Conservation (phyloP, 345 rosid genomes). For the Euphorbia lathyris region DNA sequence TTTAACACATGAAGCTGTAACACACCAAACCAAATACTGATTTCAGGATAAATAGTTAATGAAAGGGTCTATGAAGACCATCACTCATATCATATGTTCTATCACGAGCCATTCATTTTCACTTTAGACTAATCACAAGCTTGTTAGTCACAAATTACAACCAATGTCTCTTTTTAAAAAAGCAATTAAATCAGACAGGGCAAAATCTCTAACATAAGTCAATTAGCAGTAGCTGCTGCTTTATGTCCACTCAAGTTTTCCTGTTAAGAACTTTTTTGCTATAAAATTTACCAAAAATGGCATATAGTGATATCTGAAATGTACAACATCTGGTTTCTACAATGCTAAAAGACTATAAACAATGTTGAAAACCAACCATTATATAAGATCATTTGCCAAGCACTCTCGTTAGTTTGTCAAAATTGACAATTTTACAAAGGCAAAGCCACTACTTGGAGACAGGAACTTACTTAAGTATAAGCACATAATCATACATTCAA, state of each 20-base stretch:
- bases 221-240: constrained; percentile 2
- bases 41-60: not conserved
- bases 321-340: not conserved
- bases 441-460: not conserved
- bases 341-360: not conserved
- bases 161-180: not conserved
- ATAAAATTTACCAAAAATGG: not conserved
- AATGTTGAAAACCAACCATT: not conserved
- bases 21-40: not conserved
- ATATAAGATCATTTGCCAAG: not conserved
- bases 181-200: not conserved
- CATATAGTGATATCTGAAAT: not conserved
- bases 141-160: not conserved
- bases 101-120: not conserved
- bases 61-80: not conserved
- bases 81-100: not conserved
- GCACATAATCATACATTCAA: not conserved
- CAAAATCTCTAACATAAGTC: not conserved
- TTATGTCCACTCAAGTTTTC: not conserved
- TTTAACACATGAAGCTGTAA: too few relatives aligned
- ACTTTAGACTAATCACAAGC: not conserved
- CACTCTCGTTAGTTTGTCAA: not conserved
- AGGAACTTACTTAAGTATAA: not conserved
- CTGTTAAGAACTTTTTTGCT: not conserved
- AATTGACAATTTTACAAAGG: not conserved